Conservation (phyloP, 768 basidiomycete genomes). For the Lentinula lateritia region DNA sequence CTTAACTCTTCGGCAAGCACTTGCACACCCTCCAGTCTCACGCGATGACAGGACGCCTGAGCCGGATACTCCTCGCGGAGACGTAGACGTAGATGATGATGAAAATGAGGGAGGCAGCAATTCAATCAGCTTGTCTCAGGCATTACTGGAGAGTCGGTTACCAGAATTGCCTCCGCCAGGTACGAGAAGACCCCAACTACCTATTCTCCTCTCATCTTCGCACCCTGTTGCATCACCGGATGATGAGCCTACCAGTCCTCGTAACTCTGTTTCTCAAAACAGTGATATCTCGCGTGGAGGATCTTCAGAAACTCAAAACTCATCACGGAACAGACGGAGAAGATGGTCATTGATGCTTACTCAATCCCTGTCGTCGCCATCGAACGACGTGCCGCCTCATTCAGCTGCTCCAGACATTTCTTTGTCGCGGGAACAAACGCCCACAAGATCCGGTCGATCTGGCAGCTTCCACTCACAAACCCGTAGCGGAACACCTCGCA, state of each 20-base stretch:
- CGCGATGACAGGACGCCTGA: slow-evolving; percentile 17
- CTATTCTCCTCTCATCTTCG: slow-evolving; percentile 55
- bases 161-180: slow-evolving; percentile 72
- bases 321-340: slow-evolving; percentile 43
- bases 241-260: slow-evolving; percentile 41
- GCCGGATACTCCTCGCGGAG: slow-evolving; percentile 32
- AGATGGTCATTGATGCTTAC: slow-evolving; percentile 71
- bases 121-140: slow-evolving; percentile 71
- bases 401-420: slow-evolving; percentile 19
- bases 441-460: slow-evolving; percentile 28
- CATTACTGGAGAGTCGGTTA: slow-evolving; percentile 72
- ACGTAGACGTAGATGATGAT: slow-evolving; percentile 38
- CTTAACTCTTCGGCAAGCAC: slow-evolving; percentile 59
- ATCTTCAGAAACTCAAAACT: slow-evolving; percentile 22
- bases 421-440: slow-evolving; percentile 10
- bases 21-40: slow-evolving; percentile 34
- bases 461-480: slow-evolving; percentile 19
- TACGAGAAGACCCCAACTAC: slow-evolving; percentile 57
- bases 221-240: slow-evolving; percentile 31
- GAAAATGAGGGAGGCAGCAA: slow-evolving; percentile 59
- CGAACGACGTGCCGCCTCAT: slow-evolving; percentile 8
- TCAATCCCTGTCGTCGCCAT: slow-evolving; percentile 24
- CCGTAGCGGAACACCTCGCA: neutral
- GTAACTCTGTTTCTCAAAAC: slow-evolving; percentile 30
- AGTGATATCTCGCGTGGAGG: slow-evolving; percentile 18